Conservation (phyloP, 2,329 filamentous ascomycete genomes). For the Clonostachys solani region DNA sequence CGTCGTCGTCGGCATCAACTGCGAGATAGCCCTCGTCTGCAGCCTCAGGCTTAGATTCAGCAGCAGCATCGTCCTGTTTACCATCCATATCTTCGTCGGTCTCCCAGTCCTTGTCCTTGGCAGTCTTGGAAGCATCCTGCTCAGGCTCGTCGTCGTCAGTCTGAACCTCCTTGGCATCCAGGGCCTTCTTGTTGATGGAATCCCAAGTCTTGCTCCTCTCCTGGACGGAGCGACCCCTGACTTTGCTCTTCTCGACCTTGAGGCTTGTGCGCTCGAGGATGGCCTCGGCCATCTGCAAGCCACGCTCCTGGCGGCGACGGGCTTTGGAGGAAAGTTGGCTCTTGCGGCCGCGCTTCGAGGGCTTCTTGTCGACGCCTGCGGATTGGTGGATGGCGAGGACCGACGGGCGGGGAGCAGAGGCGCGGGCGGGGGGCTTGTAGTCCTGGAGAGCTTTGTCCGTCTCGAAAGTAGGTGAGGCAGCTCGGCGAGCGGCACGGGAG, state of each 20-base stretch:
- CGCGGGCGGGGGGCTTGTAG: constrained; percentile 43
- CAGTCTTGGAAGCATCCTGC: constrained; percentile 14
- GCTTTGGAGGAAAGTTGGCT: constrained; percentile 50
- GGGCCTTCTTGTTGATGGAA: constrained; percentile 44
- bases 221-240: constrained; percentile 39
- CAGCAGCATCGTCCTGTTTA: constrained; percentile 2
- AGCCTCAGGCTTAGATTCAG: background rate
- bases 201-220: constrained; percentile 52
- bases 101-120: constrained; percentile 10
- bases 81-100: constrained; percentile 7
- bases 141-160: constrained; percentile 18
- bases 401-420: constrained; percentile 49
- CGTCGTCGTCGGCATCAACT: constrained; percentile 19
- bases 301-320: constrained; percentile 50
- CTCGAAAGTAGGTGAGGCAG: constrained; percentile 65
- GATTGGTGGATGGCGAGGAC: constrained; percentile 64
- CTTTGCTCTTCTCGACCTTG: constrained; percentile 53
- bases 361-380: constrained; percentile 69
- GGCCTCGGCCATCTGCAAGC: constrained; percentile 54
- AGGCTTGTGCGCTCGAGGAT: constrained; percentile 52
- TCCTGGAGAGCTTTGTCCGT: constrained; percentile 68
- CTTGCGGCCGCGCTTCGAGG: constrained; percentile 53
- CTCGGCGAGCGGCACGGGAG: constrained; percentile 72
- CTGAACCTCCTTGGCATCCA: constrained; percentile 10
- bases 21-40: constrained; percentile 1